phyloP scores from a whole-genome alignment of 306 rosid genomes.

The Adenanthera pavonina region DNA sequence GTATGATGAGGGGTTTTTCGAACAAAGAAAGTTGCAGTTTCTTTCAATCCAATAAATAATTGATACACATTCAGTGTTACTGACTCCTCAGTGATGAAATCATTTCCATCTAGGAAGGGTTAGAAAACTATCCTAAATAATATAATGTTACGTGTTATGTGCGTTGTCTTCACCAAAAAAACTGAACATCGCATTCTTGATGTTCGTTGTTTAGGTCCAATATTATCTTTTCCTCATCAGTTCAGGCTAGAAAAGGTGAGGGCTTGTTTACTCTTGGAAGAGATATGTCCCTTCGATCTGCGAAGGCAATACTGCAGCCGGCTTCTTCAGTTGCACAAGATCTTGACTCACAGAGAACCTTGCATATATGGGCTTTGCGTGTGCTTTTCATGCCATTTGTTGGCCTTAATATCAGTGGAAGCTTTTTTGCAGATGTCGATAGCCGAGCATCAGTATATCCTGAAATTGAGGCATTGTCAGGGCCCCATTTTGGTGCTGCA shows the following conservation, averaged over 20 bases:
- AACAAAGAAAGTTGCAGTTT: neutral
- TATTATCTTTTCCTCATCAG: slow-evolving; percentile 16
- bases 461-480: slow-evolving; percentile 84
- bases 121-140: no score
- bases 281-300: slow-evolving; percentile 84
- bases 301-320: slow-evolving; percentile 72
- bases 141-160: no score
- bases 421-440: slow-evolving; percentile 72
- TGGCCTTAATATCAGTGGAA: slow-evolving; percentile 77
- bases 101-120: neutral
- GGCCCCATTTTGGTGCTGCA: slow-evolving; percentile 88
- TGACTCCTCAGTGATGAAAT: neutral
- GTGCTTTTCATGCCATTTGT: slow-evolving; percentile 95
- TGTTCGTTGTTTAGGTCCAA: slow-evolving; percentile 7
- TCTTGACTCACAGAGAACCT: slow-evolving; percentile 85
- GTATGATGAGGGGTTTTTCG: neutral
- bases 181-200: no score
- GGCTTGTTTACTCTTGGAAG: slow-evolving; percentile 73
- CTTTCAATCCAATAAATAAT: slow-evolving; percentile 27
- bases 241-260: slow-evolving; percentile 83
- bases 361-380: slow-evolving; percentile 87
- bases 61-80: slow-evolving; percentile 23
- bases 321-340: slow-evolving; percentile 58
- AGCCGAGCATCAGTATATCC: slow-evolving; percentile 77
- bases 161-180: no score